Evolutionary conservation across 2,329 filamentous ascomycete species (phyloP).

Genomic region (Ophiostoma populinum): DNA sequence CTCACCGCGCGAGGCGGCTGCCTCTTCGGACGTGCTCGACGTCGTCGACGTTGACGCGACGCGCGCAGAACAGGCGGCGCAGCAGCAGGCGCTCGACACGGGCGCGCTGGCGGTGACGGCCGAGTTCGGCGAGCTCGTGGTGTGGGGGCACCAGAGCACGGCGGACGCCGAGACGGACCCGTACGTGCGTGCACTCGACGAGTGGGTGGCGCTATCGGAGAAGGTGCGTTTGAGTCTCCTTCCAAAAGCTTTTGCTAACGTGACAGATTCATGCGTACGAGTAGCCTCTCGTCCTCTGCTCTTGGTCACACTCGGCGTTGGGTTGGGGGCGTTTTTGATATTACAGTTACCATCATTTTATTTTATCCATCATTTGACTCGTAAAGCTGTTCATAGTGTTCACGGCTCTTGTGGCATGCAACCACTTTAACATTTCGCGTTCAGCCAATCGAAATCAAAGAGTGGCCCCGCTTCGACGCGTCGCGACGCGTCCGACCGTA

Average conservation of each 20-base stretch:
- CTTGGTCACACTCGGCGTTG: slow-evolving; percentile 3
- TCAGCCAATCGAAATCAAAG: slow-evolving; percentile 5
- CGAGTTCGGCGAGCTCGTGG: slow-evolving; percentile 54
- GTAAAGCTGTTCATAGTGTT: not conserved
- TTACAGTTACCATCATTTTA: not conserved
- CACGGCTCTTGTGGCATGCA: slow-evolving; percentile 6
- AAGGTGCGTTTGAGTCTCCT: slow-evolving; percentile 9
- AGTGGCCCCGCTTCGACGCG: slow-evolving; percentile 9
- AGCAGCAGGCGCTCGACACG: slow-evolving; percentile 22
- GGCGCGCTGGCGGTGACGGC: slow-evolving; percentile 45
- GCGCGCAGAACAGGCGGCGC: slow-evolving; percentile 20
- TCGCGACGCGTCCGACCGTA: slow-evolving; percentile 9
- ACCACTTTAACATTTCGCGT: slow-evolving; percentile 12
- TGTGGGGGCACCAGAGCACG: slow-evolving; percentile 69
- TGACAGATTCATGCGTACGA: slow-evolving; percentile 5
- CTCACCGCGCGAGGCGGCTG: slow-evolving; percentile 17
- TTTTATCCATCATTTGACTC: not conserved
- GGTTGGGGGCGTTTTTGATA: no score
- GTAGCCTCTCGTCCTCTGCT: not conserved
- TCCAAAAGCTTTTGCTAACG: not conserved
- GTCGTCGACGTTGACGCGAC: slow-evolving; percentile 21
- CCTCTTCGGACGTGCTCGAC: slow-evolving; percentile 4
- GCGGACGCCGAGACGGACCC: slow-evolving; percentile 46
- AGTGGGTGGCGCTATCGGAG: slow-evolving; percentile 63
- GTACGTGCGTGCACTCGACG: slow-evolving; percentile 57